These are phyloP conservation scores for Hura crepitans DNA, from an alignment of 441 rosid genomes.

Conservation along the genomic window DNA sequence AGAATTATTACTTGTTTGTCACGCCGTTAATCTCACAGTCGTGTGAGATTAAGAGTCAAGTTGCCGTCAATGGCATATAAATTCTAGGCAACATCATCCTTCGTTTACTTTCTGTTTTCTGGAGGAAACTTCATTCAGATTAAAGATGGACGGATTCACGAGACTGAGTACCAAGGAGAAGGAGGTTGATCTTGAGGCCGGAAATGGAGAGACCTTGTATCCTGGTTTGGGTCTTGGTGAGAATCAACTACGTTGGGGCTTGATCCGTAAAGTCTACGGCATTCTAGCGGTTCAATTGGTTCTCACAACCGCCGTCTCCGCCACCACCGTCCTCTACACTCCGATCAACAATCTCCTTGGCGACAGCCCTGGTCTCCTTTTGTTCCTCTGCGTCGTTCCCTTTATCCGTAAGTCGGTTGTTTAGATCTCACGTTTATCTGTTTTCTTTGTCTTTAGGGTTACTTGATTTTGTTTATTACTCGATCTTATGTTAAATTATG, in stretches of 20 bases:
- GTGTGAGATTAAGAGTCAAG: neutral
- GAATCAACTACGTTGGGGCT: conserved; percentile 87
- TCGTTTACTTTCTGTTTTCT: neutral
- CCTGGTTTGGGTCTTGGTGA: conserved; percentile 78
- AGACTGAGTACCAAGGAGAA: conserved; percentile 17
- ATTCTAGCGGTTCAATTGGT: conserved; percentile 73
- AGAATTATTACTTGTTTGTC: neutral
- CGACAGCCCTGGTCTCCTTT: conserved; percentile 65
- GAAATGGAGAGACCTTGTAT: conserved; percentile 60
- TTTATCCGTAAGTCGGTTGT: conserved; percentile 59
- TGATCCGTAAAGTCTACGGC: conserved; percentile 83
- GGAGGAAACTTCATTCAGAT: too few species aligned
- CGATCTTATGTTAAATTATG: neutral
- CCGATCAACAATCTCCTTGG: conserved; percentile 67
- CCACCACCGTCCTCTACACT: conserved; percentile 55
- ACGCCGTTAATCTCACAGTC: neutral
- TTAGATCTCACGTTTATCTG: conserved; percentile 1
- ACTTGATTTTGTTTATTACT: neutral
- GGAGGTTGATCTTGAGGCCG: conserved; percentile 44
- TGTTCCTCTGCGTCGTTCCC: conserved; percentile 66
- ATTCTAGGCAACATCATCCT: neutral
- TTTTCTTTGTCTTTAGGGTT: neutral
- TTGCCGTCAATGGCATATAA: neutral
- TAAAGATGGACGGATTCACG: conserved; percentile 18
- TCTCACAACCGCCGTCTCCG: conserved; percentile 72